Conservation (phyloP, 1,284 basidiomycete genomes). For the Ustilago hordei region DNA sequence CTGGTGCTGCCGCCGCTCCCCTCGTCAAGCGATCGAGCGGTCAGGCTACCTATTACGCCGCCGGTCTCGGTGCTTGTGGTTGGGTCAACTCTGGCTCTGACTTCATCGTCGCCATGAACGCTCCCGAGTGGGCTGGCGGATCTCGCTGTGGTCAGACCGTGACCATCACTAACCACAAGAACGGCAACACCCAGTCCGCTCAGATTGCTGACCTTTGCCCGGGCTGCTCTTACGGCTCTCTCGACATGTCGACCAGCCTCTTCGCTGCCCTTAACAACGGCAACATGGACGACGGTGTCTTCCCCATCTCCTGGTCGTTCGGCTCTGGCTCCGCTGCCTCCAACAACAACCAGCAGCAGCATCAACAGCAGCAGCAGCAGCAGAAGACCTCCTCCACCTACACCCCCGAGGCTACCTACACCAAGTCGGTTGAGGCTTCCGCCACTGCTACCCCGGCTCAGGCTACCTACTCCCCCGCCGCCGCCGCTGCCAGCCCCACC, state of each 20-base stretch:
- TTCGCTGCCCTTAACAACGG: constrained; percentile 73
- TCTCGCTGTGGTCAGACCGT: constrained; percentile 75
- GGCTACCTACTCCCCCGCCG: constrained; percentile 11
- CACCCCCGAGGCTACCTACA: constrained; percentile 28
- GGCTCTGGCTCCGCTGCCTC: constrained; percentile 36
- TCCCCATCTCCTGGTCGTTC: constrained; percentile 64
- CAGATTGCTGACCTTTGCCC: constrained; percentile 79
- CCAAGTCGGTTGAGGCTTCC: constrained; percentile 11
- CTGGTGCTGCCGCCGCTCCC: constrained; percentile 56
- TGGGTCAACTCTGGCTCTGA: constrained; percentile 54
- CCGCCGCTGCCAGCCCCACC: constrained; percentile 24
- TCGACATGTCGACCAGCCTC: constrained; percentile 82
- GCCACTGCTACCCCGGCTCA: constrained; percentile 30
- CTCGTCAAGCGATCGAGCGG: constrained; percentile 50
- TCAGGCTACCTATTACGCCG: constrained; percentile 62
- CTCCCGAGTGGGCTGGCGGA: constrained; percentile 55
- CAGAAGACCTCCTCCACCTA: constrained; percentile 35
- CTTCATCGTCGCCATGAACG: constrained; percentile 66
- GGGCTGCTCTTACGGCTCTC: constrained; percentile 78
- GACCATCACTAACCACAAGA: constrained; percentile 74
- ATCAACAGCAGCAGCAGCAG: constrained; percentile 33
- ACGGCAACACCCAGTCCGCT: constrained; percentile 76
- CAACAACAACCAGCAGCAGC: constrained; percentile 49
- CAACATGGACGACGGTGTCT: constrained; percentile 62
- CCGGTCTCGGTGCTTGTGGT: constrained; percentile 54